Percentiles rank a stretch among this genome's conserved stretches.
These are phyloP conservation scores for Xylariales sp. DNA, from an alignment of 2,329 filamentous ascomycete species.

Conservation along the genomic window DNA sequence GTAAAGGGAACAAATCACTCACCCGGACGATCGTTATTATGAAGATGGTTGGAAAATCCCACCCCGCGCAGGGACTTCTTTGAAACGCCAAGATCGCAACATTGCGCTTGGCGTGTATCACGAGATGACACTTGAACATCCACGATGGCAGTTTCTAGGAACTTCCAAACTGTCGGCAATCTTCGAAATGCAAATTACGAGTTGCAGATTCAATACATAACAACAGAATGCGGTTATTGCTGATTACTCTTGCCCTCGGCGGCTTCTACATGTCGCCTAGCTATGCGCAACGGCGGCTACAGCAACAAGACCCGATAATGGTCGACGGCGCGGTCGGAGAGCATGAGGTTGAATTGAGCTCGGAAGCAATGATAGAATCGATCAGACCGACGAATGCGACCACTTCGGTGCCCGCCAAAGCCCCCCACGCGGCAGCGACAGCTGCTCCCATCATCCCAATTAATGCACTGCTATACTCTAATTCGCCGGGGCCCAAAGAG, in stretches of 20 bases:
- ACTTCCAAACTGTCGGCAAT: slow-evolving; percentile 3
- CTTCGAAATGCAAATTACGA: slow-evolving; percentile 1
- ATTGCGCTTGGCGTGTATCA: slow-evolving; percentile 10
- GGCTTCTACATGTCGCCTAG: slow-evolving; percentile 1
- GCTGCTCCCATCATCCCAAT: slow-evolving; percentile 37
- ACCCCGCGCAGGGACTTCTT: slow-evolving; percentile 1
- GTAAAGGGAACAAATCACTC: no score
- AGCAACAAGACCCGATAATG: slow-evolving; percentile 9
- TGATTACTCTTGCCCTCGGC: not conserved
- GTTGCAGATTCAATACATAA: not conserved
- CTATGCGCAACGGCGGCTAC: slow-evolving; percentile 7
- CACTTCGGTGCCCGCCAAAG: slow-evolving; percentile 12
- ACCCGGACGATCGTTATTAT: no score
- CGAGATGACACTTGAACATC: slow-evolving; percentile 11
- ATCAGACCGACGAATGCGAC: slow-evolving; percentile 11
- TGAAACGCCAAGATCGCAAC: slow-evolving; percentile 24
- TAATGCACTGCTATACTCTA: slow-evolving; percentile 39
- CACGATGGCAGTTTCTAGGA: slow-evolving; percentile 1
- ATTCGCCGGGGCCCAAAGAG: slow-evolving; percentile 29
- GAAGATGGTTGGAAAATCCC: no score
- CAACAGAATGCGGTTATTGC: slow-evolving; percentile 9
- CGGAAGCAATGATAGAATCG: slow-evolving; percentile 17
- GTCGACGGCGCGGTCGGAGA: slow-evolving; percentile 13
- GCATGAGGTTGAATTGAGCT: slow-evolving; percentile 13
- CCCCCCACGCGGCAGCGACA: slow-evolving; percentile 29